Conservation (phyloP, 2,329 filamentous ascomycete species). For the Cytospora leucostoma region DNA sequence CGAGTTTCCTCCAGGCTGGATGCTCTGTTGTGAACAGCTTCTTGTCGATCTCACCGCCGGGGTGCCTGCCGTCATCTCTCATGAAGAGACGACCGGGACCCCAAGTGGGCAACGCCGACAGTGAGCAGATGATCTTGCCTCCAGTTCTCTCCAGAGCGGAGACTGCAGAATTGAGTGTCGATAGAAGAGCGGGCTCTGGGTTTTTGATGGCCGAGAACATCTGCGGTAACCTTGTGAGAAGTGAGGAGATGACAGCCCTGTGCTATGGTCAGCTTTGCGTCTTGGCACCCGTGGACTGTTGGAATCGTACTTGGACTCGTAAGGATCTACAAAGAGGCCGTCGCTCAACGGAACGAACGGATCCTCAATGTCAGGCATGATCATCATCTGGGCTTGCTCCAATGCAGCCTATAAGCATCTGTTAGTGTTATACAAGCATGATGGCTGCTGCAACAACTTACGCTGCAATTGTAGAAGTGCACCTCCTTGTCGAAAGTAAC, state of each 20-base stretch:
- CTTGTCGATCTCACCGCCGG: constrained; percentile 86
- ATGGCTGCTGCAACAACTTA: constrained; percentile 46
- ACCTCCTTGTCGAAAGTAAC: constrained; percentile 96
- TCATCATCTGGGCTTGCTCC: constrained; percentile 93
- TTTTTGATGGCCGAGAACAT: constrained; percentile 89
- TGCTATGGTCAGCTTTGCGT: constrained; percentile 32
- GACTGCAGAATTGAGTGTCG: constrained; percentile 79
- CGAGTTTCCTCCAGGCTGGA: constrained; percentile 80
- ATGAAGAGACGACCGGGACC: constrained; percentile 84
- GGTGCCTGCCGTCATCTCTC: constrained; percentile 84
- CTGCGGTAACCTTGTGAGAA: constrained; percentile 79
- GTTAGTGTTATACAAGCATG: not conserved
- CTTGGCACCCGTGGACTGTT: not conserved
- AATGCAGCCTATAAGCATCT: constrained; percentile 59
- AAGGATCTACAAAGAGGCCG: constrained; percentile 91
- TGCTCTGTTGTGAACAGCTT: constrained; percentile 91
- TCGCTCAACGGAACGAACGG: constrained; percentile 92
- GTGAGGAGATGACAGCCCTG: constrained; percentile 76
- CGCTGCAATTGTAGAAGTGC: constrained; percentile 94
- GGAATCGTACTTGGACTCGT: constrained; percentile 70
- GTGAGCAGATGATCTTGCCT: constrained; percentile 86
- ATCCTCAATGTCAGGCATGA: constrained; percentile 96
- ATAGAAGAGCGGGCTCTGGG: constrained; percentile 84
- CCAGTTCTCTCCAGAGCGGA: constrained; percentile 84
- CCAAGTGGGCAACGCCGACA: constrained; percentile 87